Conservation (phyloP, 176 grass and related monocot genomes). For the Chrysopogon serrulatus region DNA sequence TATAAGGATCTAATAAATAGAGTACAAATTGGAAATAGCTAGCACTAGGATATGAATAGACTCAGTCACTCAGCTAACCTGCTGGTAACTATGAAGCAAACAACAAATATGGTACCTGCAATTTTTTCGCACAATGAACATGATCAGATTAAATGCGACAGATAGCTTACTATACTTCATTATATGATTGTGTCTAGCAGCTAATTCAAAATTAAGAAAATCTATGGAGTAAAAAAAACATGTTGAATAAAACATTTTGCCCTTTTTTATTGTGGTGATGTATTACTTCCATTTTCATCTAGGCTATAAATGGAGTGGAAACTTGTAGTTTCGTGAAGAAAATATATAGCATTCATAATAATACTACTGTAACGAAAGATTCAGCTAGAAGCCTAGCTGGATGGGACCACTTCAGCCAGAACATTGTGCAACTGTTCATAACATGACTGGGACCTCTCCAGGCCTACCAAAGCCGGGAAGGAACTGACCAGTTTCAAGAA, state of each 20-base stretch:
- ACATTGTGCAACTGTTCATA: neutral
- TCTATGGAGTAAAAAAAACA: neutral
- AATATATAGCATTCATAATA: neutral
- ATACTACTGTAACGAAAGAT: neutral
- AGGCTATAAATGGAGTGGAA: neutral
- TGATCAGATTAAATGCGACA: conserved; percentile 22
- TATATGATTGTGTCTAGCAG: neutral
- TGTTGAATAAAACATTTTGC: neutral
- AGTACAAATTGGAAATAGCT: conserved; percentile 19
- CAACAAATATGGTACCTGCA: conserved; percentile 85
- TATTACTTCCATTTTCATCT: neutral
- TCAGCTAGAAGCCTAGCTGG: neutral
- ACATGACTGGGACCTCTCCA: neutral
- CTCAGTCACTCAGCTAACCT: conserved; percentile 42
- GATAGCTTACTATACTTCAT: neutral
- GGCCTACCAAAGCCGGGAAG: neutral
- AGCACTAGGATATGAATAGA: neutral
- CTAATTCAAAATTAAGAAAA: neutral
- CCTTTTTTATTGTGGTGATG: neutral
- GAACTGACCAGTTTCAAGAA: neutral
- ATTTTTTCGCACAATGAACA: conserved; percentile 10
- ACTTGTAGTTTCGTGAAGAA: neutral
- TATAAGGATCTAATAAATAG: conserved; percentile 19
- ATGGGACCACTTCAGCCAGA: neutral
- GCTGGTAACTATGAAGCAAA: conserved; percentile 75